A percentile compares a stretch with the other conserved stretches of the same genome.
Conservation (phyloP, 192 early-diverging fungal genomes). For the Coemansia sp. region DNA sequence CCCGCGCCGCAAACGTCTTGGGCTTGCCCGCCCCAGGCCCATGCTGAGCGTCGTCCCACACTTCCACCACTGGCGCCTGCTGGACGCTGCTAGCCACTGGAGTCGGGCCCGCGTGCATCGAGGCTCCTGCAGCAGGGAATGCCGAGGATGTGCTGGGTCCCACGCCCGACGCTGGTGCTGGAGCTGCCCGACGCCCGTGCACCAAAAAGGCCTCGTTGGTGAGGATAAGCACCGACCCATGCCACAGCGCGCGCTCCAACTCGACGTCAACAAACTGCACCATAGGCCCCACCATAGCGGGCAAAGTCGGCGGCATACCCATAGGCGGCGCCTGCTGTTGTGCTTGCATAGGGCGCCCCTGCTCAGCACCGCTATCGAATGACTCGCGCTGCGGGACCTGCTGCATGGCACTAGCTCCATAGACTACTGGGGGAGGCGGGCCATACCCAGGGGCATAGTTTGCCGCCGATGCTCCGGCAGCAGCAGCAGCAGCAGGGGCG, state of each 20-base stretch:
- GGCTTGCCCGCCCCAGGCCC: slow-evolving; percentile 54
- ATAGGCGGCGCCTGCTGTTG: slow-evolving; percentile 17
- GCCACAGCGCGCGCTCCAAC: slow-evolving; percentile 49
- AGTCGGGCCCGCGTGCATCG: slow-evolving; percentile 37
- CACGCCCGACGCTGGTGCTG: neutral
- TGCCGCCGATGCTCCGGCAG: slow-evolving; percentile 9
- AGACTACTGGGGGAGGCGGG: slow-evolving; percentile 18
- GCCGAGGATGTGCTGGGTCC: slow-evolving; percentile 14
- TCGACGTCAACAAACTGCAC: slow-evolving; percentile 56
- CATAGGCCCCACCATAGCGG: slow-evolving; percentile 49
- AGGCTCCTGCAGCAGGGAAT: slow-evolving; percentile 5
- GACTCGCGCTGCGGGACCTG: slow-evolving; percentile 6
- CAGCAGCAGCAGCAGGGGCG: neutral
- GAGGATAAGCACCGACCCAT: slow-evolving; percentile 48
- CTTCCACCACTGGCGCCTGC: slow-evolving; percentile 27
- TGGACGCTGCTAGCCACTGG: slow-evolving; percentile 8
- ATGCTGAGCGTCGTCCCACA: slow-evolving; percentile 54
- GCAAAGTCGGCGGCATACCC: slow-evolving; percentile 12
- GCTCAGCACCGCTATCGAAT: neutral
- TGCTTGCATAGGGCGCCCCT: neutral
- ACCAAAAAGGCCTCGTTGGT: slow-evolving; percentile 52
- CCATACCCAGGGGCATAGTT: slow-evolving; percentile 52
- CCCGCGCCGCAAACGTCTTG: slow-evolving; percentile 38
- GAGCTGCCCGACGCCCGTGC: slow-evolving; percentile 23
- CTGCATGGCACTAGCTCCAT: slow-evolving; percentile 1